phyloP scores from a whole-genome alignment of 2,329 filamentous ascomycete genomes.

The Hypoxylon sp. region DNA sequence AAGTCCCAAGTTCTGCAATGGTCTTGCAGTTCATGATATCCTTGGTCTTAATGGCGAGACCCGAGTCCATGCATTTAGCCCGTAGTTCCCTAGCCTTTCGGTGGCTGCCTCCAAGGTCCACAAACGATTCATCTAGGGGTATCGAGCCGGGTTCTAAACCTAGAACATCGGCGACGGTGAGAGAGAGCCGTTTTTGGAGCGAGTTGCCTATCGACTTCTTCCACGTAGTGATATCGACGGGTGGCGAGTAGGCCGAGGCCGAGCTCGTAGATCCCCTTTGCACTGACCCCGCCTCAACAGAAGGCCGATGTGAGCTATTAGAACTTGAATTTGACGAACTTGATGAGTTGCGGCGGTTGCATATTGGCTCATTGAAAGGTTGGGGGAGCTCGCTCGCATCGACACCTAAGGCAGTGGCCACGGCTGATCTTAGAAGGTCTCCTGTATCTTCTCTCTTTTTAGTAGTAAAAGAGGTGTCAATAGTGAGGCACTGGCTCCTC shows the following conservation, averaged over 20 bases:
- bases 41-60: slow-evolving; percentile 52
- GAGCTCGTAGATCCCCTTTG: slow-evolving; percentile 26
- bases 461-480: slow-evolving; percentile 38
- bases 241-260: slow-evolving; percentile 42
- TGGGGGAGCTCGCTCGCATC: slow-evolving; percentile 47
- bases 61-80: slow-evolving; percentile 53
- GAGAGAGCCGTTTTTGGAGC: slow-evolving; percentile 50
- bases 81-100: slow-evolving; percentile 52
- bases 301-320: slow-evolving; percentile 8
- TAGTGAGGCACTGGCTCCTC: slow-evolving; percentile 37
- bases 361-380: slow-evolving; percentile 28
- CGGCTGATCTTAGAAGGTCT: slow-evolving; percentile 44
- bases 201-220: slow-evolving; percentile 27
- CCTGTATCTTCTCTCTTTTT: slow-evolving; percentile 31
- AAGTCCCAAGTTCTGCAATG: slow-evolving; percentile 59
- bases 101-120: slow-evolving; percentile 58
- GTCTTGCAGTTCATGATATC: slow-evolving; percentile 59
- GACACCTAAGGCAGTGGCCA: slow-evolving; percentile 48
- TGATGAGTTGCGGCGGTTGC: slow-evolving; percentile 19
- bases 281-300: neutral
- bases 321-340: slow-evolving; percentile 25
- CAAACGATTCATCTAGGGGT: slow-evolving; percentile 57
- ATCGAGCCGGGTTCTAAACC: slow-evolving; percentile 50
- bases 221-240: slow-evolving; percentile 30
- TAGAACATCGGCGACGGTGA: slow-evolving; percentile 54